Percentiles rank a stretch among this genome's conserved stretches.
These are phyloP conservation scores for Cercospora beticola DNA, from an alignment of 2,329 filamentous ascomycete species.

Conservation along the genomic window DNA sequence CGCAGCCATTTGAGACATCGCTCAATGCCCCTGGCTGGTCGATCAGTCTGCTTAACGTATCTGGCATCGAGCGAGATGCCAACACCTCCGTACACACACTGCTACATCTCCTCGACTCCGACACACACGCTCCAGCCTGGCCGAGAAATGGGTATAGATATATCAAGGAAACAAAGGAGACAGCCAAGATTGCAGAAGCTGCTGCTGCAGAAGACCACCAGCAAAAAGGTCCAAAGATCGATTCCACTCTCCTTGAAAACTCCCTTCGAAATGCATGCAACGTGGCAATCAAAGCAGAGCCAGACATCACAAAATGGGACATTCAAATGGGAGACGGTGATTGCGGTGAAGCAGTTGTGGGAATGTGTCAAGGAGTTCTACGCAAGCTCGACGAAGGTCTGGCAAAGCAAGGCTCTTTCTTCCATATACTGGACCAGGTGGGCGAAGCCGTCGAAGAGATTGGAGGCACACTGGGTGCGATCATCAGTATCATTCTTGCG, in stretches of 20 bases:
- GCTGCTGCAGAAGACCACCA: slow-evolving; percentile 41
- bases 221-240: slow-evolving; percentile 31
- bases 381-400: slow-evolving; percentile 35
- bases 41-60: slow-evolving; percentile 55
- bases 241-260: slow-evolving; percentile 37
- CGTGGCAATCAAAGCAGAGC: slow-evolving; percentile 58
- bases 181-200: slow-evolving; percentile 29
- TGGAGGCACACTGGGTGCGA: slow-evolving; percentile 41
- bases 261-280: slow-evolving; percentile 46
- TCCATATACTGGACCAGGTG: slow-evolving; percentile 39
- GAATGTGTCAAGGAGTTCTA: slow-evolving; percentile 39
- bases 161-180: slow-evolving; percentile 17
- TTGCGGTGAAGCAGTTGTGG: slow-evolving; percentile 58
- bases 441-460: slow-evolving; percentile 40
- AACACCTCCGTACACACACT: slow-evolving; percentile 43
- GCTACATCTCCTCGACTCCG: slow-evolving; percentile 50
- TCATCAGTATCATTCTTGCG: slow-evolving; percentile 41
- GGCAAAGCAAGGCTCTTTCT: slow-evolving; percentile 32
- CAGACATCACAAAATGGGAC: slow-evolving; percentile 63
- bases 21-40: slow-evolving; percentile 58
- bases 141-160: slow-evolving; percentile 49
- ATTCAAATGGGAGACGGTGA: slow-evolving; percentile 65
- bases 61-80: slow-evolving; percentile 46
- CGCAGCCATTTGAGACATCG: slow-evolving; percentile 53
- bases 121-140: slow-evolving; percentile 54